phyloP scores from a whole-genome alignment of 495 filamentous ascomycete genomes.

The Cercophora newfieldiana region DNA sequence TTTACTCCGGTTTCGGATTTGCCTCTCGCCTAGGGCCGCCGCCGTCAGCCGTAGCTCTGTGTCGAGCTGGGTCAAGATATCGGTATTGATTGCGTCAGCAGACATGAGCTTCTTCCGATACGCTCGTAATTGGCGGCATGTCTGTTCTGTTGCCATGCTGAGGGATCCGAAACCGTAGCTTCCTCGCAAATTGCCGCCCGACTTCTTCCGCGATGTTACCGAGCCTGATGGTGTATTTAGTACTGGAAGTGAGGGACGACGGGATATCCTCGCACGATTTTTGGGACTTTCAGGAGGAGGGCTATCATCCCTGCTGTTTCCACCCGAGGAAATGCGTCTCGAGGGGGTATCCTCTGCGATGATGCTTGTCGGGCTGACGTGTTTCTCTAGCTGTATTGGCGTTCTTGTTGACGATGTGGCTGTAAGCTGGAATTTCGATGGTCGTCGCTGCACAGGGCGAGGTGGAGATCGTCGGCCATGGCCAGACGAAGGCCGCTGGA shows the following conservation, averaged over 20 bases:
- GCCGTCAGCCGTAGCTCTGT: constrained; percentile 76
- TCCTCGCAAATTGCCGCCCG: constrained; percentile 24
- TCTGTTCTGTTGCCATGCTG: constrained; percentile 74
- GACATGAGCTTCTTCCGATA: constrained; percentile 81
- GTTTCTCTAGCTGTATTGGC: constrained; percentile 33
- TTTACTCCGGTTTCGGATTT: constrained; percentile 42
- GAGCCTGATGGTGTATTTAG: constrained; percentile 55
- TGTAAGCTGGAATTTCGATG: constrained; percentile 41
- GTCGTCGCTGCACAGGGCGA: constrained; percentile 50
- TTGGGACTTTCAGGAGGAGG: constrained; percentile 52
- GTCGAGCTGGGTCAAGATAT: constrained; percentile 71
- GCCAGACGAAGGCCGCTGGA: constrained; percentile 63
- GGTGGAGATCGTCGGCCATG: constrained; percentile 65
- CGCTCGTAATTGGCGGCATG: constrained; percentile 73
- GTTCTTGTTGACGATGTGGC: constrained; percentile 34
- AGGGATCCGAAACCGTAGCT: constrained; percentile 61
- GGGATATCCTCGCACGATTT: constrained; percentile 37
- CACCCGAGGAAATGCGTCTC: constrained; percentile 39
- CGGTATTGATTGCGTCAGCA: constrained; percentile 61
- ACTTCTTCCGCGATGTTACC: constrained; percentile 45
- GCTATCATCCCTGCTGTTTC: constrained; percentile 39
- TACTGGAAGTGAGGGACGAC: constrained; percentile 59
- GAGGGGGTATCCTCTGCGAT: constrained; percentile 42
- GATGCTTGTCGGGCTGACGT: constrained; percentile 31
- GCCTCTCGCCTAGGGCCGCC: constrained; percentile 63